Evolutionary conservation across 1,284 basidiomycete genomes (phyloP).

Genomic region (Fomitopsis schrenkii): DNA sequence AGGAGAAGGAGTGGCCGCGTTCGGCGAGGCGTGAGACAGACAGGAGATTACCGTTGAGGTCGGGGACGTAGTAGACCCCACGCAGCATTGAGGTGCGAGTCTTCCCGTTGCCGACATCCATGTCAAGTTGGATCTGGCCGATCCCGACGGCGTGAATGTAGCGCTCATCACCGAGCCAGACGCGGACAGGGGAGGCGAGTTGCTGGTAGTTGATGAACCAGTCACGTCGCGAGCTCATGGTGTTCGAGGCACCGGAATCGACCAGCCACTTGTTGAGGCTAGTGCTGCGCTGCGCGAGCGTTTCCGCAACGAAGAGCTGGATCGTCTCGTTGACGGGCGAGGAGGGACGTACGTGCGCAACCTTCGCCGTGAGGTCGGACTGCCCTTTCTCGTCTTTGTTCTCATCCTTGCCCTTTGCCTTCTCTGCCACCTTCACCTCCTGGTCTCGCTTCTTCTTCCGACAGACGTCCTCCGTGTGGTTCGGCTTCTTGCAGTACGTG

Average conservation of each 20-base stretch:
- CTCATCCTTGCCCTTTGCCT: too few relatives aligned
- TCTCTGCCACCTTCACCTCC: constrained; percentile 1
- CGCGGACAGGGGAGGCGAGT: constrained; percentile 1
- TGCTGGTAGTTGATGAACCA: constrained; percentile 9
- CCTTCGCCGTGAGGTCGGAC: too few relatives aligned
- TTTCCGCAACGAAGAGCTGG: too few relatives aligned
- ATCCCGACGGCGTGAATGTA: too few relatives aligned
- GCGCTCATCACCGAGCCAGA: constrained; percentile 12
- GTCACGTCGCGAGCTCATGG: constrained; percentile 14
- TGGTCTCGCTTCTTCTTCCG: constrained; percentile 14
- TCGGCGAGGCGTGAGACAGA: constrained; percentile 14
- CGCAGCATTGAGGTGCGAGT: constrained; percentile 7
- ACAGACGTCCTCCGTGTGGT: constrained; percentile 14
- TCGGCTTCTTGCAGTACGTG: constrained; percentile 13
- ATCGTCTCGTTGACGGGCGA: too few relatives aligned
- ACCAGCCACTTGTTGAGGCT: constrained; percentile 12
- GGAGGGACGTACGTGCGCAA: too few relatives aligned
- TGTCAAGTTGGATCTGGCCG: too few relatives aligned
- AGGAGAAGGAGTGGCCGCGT: too few relatives aligned
- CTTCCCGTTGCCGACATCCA: neutral
- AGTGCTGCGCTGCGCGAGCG: neutral
- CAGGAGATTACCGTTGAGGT: constrained; percentile 18
- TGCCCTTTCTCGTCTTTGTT: too few relatives aligned
- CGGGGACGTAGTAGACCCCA: constrained; percentile 18
- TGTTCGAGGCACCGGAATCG: constrained; percentile 16